Evolutionary conservation across 768 basidiomycete species (phyloP).

Genomic region (Megacollybia marginata): DNA sequence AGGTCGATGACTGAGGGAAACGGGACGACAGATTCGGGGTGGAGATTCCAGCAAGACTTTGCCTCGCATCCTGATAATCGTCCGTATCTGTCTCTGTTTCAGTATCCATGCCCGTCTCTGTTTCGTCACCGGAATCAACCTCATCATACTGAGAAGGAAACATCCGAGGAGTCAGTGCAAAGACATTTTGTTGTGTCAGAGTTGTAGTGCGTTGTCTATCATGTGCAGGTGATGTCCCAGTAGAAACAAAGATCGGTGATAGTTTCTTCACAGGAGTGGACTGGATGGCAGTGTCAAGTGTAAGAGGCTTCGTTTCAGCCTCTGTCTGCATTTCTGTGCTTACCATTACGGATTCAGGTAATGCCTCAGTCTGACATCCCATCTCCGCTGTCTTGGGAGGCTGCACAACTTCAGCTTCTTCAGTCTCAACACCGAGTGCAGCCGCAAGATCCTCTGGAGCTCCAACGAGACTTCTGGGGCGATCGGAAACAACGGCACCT

Average conservation of each 20-base stretch:
- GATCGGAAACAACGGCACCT: conserved; percentile 53
- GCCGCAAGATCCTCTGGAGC: conserved; percentile 67
- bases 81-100: conserved; percentile 63
- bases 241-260: background rate
- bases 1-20: background rate
- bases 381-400: conserved; percentile 33
- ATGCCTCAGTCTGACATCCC: conserved; percentile 39
- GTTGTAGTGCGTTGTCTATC: conserved; percentile 22
- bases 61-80: conserved; percentile 75
- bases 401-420: conserved; percentile 42
- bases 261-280: conserved; percentile 9
- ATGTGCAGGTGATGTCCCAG: conserved; percentile 2
- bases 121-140: conserved; percentile 29
- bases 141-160: background rate
- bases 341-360: conserved; percentile 20
- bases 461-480: conserved; percentile 65
- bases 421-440: conserved; percentile 38
- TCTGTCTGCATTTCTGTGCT: conserved; percentile 6
- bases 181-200: conserved; percentile 38
- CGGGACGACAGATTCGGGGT: background rate
- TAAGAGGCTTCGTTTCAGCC: background rate
- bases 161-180: background rate
- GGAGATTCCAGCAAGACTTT: too few relatives aligned
- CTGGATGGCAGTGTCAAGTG: too few relatives aligned
- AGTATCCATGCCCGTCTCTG: conserved; percentile 61